Percentiles rank a stretch among this genome's conserved stretches.
phyloP scores from a whole-genome alignment of 805 yeast species.

The Candida coleopterorum region DNA sequence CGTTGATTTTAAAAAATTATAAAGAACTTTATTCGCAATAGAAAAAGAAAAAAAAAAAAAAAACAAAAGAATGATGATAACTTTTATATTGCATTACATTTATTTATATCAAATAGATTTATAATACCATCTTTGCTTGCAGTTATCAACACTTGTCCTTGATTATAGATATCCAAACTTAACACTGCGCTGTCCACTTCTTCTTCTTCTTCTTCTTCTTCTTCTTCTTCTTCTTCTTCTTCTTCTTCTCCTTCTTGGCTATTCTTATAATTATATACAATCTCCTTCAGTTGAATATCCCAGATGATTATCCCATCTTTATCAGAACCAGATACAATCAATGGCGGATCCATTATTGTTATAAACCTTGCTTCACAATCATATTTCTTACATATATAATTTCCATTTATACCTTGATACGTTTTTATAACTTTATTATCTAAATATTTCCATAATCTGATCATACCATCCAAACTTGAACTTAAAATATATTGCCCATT shows the following conservation, averaged over 20 bases:
- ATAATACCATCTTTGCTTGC: constrained; percentile 22
- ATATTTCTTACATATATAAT: constrained; percentile 48
- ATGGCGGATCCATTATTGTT: constrained; percentile 25
- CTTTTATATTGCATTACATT: too few relatives aligned
- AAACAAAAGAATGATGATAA: too few relatives aligned
- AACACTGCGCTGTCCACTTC: constrained; percentile 27
- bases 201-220: constrained; percentile 1
- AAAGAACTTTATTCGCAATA: constrained; percentile 19
- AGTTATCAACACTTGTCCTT: constrained; percentile 32
- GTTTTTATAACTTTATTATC: constrained; percentile 77
- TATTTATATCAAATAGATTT: constrained; percentile 14
- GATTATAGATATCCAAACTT: constrained; percentile 34
- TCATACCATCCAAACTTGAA: constrained; percentile 72
- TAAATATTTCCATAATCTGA: constrained; percentile 85
- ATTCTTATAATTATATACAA: constrained; percentile 26
- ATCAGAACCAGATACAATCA: constrained; percentile 61
- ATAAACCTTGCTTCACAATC: constrained; percentile 52
- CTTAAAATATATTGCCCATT: constrained; percentile 78
- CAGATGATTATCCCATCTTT: constrained; percentile 50
- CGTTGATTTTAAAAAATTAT: constrained; percentile 14
- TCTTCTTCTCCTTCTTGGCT: too few relatives aligned
- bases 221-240: too few relatives aligned
- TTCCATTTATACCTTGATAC: constrained; percentile 31
- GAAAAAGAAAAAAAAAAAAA: too few relatives aligned
- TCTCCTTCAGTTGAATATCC: constrained; percentile 60